These are phyloP conservation scores for Fibroporia radiculosa DNA, from an alignment of 768 basidiomycete genomes.

Conservation along the genomic window DNA sequence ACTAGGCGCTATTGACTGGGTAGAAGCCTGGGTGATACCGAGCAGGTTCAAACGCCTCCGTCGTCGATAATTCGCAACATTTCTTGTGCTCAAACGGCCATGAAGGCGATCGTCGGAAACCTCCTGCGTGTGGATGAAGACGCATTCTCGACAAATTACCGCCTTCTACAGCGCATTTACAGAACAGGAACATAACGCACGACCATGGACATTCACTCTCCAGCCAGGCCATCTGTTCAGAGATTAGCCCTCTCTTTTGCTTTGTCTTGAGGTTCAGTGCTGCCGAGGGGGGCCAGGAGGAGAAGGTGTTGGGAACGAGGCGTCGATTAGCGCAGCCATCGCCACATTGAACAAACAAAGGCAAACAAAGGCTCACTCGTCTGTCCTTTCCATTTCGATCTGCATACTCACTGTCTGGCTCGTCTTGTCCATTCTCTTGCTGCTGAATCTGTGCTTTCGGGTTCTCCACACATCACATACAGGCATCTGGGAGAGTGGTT, in stretches of 20 bases:
- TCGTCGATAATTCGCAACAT: slow-evolving; percentile 1
- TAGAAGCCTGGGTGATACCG: background rate
- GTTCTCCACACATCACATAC: background rate
- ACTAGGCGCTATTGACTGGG: background rate
- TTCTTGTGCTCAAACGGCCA: slow-evolving; percentile 3
- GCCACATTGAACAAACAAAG: slow-evolving; percentile 4
- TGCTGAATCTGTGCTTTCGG: background rate
- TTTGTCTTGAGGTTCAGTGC: background rate
- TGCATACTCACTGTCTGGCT: background rate
- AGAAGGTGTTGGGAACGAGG: slow-evolving; percentile 1
- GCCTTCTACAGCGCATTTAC: background rate
- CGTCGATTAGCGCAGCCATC: slow-evolving; percentile 4
- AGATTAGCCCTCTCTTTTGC: background rate
- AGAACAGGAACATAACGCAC: background rate
- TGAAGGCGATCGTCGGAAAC: background rate
- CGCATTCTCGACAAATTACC: background rate
- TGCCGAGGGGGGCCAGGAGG: slow-evolving; percentile 1
- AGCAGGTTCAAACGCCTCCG: too few relatives aligned
- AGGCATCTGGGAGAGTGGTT: background rate
- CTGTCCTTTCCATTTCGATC: background rate
- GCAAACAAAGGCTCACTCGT: slow-evolving; percentile 1
- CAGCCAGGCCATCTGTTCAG: background rate
- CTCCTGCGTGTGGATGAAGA: background rate
- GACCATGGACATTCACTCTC: background rate
- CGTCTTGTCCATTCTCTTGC: background rate